Conservation (phyloP, 2,329 filamentous ascomycete species). For the Madurella fahalii region DNA sequence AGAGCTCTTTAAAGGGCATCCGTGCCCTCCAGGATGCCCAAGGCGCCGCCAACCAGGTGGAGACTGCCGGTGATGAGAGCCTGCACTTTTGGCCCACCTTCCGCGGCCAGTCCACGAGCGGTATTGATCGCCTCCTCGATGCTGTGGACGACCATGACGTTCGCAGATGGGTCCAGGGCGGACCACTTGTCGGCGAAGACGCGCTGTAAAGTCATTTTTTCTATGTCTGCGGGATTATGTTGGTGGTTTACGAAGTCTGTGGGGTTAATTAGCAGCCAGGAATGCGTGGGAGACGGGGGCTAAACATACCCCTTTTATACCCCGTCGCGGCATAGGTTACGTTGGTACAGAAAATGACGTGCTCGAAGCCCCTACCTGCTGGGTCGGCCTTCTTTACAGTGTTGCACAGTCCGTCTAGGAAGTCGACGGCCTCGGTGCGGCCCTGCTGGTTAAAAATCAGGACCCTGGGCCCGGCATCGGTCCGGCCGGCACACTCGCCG, state of each 20-base stretch:
- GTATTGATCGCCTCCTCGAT: constrained; percentile 53
- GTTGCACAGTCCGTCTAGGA: constrained; percentile 39
- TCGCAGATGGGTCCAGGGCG: constrained; percentile 42
- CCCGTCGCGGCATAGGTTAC: constrained; percentile 50
- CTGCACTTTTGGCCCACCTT: constrained; percentile 35
- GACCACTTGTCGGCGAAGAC: constrained; percentile 51
- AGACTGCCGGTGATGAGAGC: constrained; percentile 47
- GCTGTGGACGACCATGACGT: constrained; percentile 46
- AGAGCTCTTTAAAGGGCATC: constrained; percentile 24
- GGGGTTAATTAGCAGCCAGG: constrained; percentile 3
- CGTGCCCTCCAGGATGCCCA: constrained; percentile 31
- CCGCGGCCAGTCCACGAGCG: constrained; percentile 36
- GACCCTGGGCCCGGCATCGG: constrained; percentile 39
- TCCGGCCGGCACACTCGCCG: constrained; percentile 38
- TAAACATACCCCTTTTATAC: constrained; percentile 42
- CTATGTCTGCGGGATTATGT: constrained; percentile 48
- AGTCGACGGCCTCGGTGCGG: constrained; percentile 49
- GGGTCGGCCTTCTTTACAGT: constrained; percentile 40
- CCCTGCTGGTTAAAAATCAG: constrained; percentile 89
- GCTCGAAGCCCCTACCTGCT: constrained; percentile 21
- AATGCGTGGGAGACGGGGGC: background rate
- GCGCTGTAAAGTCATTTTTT: constrained; percentile 50
- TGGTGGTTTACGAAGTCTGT: constrained; percentile 55
- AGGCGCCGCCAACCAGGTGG: constrained; percentile 42
- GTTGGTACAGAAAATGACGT: constrained; percentile 73